phyloP scores from a whole-genome alignment of 495 filamentous ascomycete species.

The Thermochaetoides thermophila region DNA sequence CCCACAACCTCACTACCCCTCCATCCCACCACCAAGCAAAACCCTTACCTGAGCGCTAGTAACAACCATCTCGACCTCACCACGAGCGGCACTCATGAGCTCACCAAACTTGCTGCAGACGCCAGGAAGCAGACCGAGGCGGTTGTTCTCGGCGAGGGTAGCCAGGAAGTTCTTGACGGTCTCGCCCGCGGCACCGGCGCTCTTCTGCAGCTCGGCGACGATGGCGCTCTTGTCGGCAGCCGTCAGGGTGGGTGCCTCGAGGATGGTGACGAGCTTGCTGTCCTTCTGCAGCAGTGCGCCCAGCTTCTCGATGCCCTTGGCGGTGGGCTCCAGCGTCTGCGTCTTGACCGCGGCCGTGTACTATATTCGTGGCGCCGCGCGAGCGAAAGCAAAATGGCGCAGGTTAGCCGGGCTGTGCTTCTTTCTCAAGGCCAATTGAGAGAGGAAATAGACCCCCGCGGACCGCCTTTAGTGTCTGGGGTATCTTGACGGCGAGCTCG shows the following conservation, averaged over 20 bases:
- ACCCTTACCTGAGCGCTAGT: slow-evolving; percentile 71
- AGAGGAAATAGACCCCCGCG: no score
- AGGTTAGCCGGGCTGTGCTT: slow-evolving; percentile 10
- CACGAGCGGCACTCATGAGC: slow-evolving; percentile 76
- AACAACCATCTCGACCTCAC: slow-evolving; percentile 84
- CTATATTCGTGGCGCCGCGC: slow-evolving; percentile 31
- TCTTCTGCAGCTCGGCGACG: slow-evolving; percentile 69
- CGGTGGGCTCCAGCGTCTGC: slow-evolving; percentile 62
- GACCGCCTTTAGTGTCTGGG: no score
- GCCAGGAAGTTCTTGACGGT: slow-evolving; percentile 86
- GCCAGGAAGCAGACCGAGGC: slow-evolving; percentile 63
- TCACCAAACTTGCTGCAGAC: slow-evolving; percentile 76
- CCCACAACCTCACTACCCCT: not conserved
- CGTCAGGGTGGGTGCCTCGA: slow-evolving; percentile 66
- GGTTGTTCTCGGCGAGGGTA: slow-evolving; percentile 90
- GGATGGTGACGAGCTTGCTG: slow-evolving; percentile 57
- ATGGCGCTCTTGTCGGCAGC: slow-evolving; percentile 68
- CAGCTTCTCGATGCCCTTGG: slow-evolving; percentile 59
- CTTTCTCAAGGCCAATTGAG: not conserved
- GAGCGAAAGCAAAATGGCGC: slow-evolving; percentile 20
- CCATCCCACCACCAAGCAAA: not conserved
- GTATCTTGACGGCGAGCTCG: no score
- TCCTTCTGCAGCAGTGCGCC: slow-evolving; percentile 61
- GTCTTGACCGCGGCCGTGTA: slow-evolving; percentile 91
- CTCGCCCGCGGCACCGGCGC: slow-evolving; percentile 51